These are phyloP conservation scores for Leucosporidium creatinivorum DNA, from an alignment of 768 basidiomycete genomes.

Conservation along the genomic window DNA sequence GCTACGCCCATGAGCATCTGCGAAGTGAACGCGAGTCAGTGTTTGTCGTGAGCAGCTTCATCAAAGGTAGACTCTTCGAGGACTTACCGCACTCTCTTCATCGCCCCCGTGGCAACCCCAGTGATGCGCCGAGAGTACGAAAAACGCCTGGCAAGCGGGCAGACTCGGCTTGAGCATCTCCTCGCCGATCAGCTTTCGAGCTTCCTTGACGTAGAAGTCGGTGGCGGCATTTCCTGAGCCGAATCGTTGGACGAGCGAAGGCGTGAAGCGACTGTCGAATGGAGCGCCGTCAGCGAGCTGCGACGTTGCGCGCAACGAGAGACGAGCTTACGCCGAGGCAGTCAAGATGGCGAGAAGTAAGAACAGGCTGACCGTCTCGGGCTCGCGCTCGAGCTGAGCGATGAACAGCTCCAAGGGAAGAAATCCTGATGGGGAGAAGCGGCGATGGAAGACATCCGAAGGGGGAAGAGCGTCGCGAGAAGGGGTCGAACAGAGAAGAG, in stretches of 20 bases:
- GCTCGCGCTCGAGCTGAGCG: not conserved
- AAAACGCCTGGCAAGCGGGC: not conserved
- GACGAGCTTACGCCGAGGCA: not conserved
- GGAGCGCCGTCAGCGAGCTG: no score
- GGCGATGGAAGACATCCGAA: no score
- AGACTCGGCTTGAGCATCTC: conserved; percentile 5
- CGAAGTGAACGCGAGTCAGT: no score
- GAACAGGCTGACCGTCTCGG: not conserved
- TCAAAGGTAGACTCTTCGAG: no score
- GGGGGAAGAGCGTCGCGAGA: no score
- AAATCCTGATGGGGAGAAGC: not conserved
- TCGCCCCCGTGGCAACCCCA: not conserved
- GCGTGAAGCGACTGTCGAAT: not conserved
- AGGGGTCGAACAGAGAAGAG: no score
- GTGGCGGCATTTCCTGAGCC: not conserved
- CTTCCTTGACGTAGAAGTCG: not conserved
- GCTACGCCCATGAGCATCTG: conserved; percentile 3
- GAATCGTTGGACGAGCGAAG: conserved; percentile 1
- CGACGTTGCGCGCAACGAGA: no score
- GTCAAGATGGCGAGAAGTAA: conserved; percentile 5
- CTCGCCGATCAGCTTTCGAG: not conserved
- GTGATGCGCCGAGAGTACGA: not conserved
- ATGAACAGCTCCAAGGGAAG: not conserved
- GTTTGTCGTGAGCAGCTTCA: no score
- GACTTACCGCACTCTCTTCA: no score